Percentiles rank a stretch among this genome's conserved stretches.
phyloP scores from a whole-genome alignment of 2,329 filamentous ascomycete genomes.

The Trichophyton benhamiae region DNA sequence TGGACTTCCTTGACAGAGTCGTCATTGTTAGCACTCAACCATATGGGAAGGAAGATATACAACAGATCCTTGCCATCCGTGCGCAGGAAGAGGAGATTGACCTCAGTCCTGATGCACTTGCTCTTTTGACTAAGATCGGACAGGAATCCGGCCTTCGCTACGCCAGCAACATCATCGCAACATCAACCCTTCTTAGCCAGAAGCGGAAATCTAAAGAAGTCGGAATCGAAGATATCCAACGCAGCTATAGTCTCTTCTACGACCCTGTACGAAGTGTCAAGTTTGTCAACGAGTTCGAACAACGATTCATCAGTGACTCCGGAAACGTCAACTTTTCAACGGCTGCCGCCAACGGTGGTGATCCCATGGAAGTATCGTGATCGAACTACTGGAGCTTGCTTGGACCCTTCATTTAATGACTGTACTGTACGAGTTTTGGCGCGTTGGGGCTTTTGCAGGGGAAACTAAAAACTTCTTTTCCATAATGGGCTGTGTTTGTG shows the following conservation, averaged over 20 bases:
- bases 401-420: conserved; percentile 11
- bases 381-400: neutral
- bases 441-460: conserved; percentile 5
- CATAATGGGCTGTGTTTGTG: neutral
- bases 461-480: neutral
- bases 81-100: conserved; percentile 96
- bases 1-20: conserved; percentile 91
- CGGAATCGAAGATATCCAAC: conserved; percentile 74
- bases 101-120: conserved; percentile 74
- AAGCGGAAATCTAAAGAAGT: conserved; percentile 81
- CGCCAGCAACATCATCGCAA: conserved; percentile 95
- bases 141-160: conserved; percentile 85
- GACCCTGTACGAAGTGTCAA: conserved; percentile 77
- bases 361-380: conserved; percentile 58
- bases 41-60: conserved; percentile 73
- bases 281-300: conserved; percentile 83
- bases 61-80: conserved; percentile 81
- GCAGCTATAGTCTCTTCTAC: conserved; percentile 89
- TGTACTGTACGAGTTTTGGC: conserved; percentile 8
- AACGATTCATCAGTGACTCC: conserved; percentile 78
- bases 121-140: conserved; percentile 88
- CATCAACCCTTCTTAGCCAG: conserved; percentile 71
- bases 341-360: conserved; percentile 36
- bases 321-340: conserved; percentile 62
- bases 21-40: conserved; percentile 90